Evolutionary conservation across 139 green algal species (phyloP).

Genomic region (Auxenochlorella protothecoides): DNA sequence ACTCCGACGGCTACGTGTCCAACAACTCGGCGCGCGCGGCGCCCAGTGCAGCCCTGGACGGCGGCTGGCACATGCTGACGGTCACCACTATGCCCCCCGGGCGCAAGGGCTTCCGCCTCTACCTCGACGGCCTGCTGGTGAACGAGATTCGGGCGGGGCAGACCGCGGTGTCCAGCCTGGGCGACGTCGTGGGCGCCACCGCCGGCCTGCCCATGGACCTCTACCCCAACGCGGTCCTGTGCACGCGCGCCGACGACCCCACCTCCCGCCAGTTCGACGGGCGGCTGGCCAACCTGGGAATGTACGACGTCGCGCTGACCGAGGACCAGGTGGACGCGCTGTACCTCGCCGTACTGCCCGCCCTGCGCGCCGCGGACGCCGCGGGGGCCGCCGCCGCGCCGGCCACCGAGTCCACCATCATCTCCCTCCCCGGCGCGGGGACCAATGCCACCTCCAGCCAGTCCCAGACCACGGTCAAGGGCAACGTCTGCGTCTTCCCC

Average conservation of each 20-base stretch:
- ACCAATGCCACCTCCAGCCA: background rate
- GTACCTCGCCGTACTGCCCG: background rate
- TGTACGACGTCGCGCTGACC: slow-evolving; percentile 20
- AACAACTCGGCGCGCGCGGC: background rate
- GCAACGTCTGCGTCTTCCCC: slow-evolving; percentile 8
- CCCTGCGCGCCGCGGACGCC: background rate
- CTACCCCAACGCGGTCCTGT: slow-evolving; percentile 10
- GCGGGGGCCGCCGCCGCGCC: background rate
- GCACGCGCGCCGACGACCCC: slow-evolving; percentile 7
- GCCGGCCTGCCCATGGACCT: slow-evolving; percentile 3
- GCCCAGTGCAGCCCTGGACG: slow-evolving; percentile 22
- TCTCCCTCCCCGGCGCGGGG: background rate
- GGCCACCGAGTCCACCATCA: background rate
- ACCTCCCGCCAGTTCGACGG: slow-evolving; percentile 18
- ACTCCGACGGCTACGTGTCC: slow-evolving; percentile 19
- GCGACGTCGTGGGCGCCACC: background rate
- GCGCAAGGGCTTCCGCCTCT: slow-evolving; percentile 25
- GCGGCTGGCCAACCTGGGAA: slow-evolving; percentile 14
- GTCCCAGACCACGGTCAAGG: background rate
- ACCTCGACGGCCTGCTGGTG: slow-evolving; percentile 28
- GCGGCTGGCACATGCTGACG: slow-evolving; percentile 55
- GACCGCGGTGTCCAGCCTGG: no score
- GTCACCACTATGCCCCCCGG: slow-evolving; percentile 32
- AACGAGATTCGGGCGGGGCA: slow-evolving; percentile 3
- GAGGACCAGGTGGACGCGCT: slow-evolving; percentile 4